Evolutionary conservation across 2,329 filamentous ascomycete genomes (phyloP), one percentile per base, ranked within the genome.

Genomic region (Magnaporthiopsis incrustans): DNA sequence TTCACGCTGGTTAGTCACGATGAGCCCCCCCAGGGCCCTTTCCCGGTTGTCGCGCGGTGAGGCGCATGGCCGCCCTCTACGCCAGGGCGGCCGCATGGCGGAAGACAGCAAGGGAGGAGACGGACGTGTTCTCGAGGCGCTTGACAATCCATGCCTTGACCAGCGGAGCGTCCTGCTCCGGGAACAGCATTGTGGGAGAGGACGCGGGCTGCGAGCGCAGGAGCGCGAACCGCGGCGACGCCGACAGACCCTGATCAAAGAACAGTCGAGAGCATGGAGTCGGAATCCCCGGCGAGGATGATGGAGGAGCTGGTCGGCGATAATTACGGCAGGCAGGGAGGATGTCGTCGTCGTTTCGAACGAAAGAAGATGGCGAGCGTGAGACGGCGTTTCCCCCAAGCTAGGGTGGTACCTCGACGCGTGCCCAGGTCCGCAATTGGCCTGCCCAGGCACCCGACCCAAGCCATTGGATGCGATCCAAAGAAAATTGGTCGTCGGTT

Each of bases 101-200:
- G 64, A 63, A 57, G 63, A 57, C 59, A 25, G 56, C 60, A 10
- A 15, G 7, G 57, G 58, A 38, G 57, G 59, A 57, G 65, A 78
- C 87, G 63, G 76, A 90, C 88, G 88, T 90, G 71, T 89, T 86
- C 73, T 91, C 89, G 63, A 93, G 84, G 67, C 89, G 85, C 76
- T 88, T 88, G 67, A 92, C 85, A 67, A 93, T 86, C 90, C 90
- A 94, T 66, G 82, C 80, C 79, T 91, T 92, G 64, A 95, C 80
- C 66, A 83, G 77, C 64, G 82, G 77, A 74, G 81, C 79, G 74
- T 89, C 84, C 69, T 83, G 81, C 71, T 88, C 85, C 59, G 81
- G 75, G 70, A 89, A 88, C 69, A 89, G 71, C 85, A 88, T 89
- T 64, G 69, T 77, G 60, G 33, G 44, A 25, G n/a, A n/a, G 18